Conservation (phyloP, 2,329 filamentous ascomycete genomes). For the Thelonectria olida region DNA sequence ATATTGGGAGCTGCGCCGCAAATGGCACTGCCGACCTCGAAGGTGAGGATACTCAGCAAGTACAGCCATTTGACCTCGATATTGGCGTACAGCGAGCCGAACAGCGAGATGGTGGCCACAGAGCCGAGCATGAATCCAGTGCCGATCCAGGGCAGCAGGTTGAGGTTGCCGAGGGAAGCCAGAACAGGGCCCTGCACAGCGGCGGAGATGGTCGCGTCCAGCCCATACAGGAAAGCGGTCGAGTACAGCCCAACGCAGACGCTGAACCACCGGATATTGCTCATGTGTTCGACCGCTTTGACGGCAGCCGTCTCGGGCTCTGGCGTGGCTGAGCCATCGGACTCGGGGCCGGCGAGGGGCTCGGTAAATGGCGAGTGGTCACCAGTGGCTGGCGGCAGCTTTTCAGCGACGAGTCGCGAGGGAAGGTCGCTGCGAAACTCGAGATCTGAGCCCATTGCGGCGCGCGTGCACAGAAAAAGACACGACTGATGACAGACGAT, state of each 20-base stretch:
- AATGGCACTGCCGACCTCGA: slow-evolving; percentile 43
- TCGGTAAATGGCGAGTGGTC: neutral
- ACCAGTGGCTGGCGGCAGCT: neutral
- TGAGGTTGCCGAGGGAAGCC: neutral
- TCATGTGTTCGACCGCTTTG: neutral
- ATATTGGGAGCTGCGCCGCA: slow-evolving; percentile 53
- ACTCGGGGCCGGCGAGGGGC: neutral
- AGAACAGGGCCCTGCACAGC: slow-evolving; percentile 2
- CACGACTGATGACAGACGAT: neutral
- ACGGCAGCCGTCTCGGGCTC: neutral
- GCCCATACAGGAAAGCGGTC: neutral
- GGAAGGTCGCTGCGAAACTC: neutral
- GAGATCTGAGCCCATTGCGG: neutral
- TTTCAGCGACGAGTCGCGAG: neutral
- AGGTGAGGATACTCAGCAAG: slow-evolving; percentile 30
- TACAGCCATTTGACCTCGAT: slow-evolving; percentile 36
- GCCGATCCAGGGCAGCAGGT: slow-evolving; percentile 5
- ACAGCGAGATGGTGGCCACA: slow-evolving; percentile 8
- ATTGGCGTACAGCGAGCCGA: slow-evolving; percentile 21
- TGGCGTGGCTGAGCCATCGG: neutral
- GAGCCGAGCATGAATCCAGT: slow-evolving; percentile 7
- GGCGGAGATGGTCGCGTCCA: slow-evolving; percentile 2
- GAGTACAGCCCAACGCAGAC: neutral
- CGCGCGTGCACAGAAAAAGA: neutral
- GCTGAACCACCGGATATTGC: neutral